Evolutionary conservation across 805 yeast genomes (phyloP), one percentile per base, ranked within the genome.

Genomic region (Kazachstania psychrophila): DNA sequence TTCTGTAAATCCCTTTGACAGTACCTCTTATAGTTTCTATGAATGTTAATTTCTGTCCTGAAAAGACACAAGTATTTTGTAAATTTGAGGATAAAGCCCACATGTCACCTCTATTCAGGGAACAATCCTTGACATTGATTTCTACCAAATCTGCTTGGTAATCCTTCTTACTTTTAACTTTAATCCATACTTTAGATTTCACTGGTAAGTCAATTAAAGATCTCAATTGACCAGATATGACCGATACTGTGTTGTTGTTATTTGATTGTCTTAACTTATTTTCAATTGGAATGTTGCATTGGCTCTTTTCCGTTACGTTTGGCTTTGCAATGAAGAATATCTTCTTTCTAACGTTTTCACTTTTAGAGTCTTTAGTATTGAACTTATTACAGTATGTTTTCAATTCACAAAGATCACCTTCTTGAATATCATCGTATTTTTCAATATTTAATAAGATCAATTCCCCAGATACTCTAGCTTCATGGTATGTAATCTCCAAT

Each of bases 61-160:
- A 65, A 50, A 81, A 76, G 2, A 84, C 70, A 56, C 95, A 84
- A 6, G 72, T 61, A 8, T 75, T 75, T 0, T 70, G 68, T 37
- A 89, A 45, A 14, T 67, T 51, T 1, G 83, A 68, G 0, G 94
- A 75, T 11, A 89, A 62, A 18, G 72, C 67, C 95, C 97, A 92
- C 87, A 88, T 89, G 48, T 86, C 92, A 42, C 94, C 95, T 46
- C 98, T 65, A 3, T 95, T 75, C 12, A 92, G 61, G 45, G 81
- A 75, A 15, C 85, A 67, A 49, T 92, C 96, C 48, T 78, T 84
- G 36, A 86, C 72, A 52, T 77, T 77, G 5, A 92, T 61, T 51
- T 92, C 97, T 3, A 88, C 73, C 2, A 85, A 70, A 48, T 92
- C 96, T 1, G 88, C 81, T 43, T 75, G 80, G n/a, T 72, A 79